Base-by-base conservation (phyloP, 305 asterid genomes). In the Fraxinus floribunda region DNA sequence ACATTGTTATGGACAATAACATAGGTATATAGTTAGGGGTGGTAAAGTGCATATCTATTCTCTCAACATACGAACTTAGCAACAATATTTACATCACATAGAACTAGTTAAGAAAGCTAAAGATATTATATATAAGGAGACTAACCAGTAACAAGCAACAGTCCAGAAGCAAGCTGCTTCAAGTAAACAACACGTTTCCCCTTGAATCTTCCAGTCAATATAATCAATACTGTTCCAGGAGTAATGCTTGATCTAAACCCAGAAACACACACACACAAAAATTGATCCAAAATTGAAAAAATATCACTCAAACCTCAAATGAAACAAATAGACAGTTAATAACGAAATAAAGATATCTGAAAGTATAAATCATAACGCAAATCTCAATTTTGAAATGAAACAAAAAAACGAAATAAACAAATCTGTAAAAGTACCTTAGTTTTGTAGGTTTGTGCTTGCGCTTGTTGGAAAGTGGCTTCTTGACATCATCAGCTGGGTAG, bases 111-210 rank as follows among this genome's bases (percentile, higher is more conserved):
- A 41, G 2, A 41, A 41, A 41, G 52, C 52, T 9, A 41, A 41
- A 41, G 15, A 10, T 10, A 2, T 2, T 41, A 0, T 41, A 10
- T 41, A 41, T 10, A 41, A 41, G 52, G 18, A 15, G 7, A 73
- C 89, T 72, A 68, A 90, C 97, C 97, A 62, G 97, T 91, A 82
- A 91, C 79, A 11, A 92, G 92, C 16, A 92, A 91, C 85, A 92
- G 78, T 18, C 97, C 94, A 77, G 94, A 92, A 26, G 88, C 5
- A 16, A 91, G 90, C 84, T 92, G 94, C 91, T 91, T 92, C 87
- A 92, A 78, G 81, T 90, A 91, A 30, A 92, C 94, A 26, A 92
- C 97, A 72, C 97, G 85, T 85, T 93, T 91, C 5, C 93, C 94
- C 92, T 89, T 91, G 52, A 90, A 93, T 74, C 94, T 85, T 35